phyloP scores from a whole-genome alignment of 1,284 basidiomycete genomes.

The Fomes fomentarius region DNA sequence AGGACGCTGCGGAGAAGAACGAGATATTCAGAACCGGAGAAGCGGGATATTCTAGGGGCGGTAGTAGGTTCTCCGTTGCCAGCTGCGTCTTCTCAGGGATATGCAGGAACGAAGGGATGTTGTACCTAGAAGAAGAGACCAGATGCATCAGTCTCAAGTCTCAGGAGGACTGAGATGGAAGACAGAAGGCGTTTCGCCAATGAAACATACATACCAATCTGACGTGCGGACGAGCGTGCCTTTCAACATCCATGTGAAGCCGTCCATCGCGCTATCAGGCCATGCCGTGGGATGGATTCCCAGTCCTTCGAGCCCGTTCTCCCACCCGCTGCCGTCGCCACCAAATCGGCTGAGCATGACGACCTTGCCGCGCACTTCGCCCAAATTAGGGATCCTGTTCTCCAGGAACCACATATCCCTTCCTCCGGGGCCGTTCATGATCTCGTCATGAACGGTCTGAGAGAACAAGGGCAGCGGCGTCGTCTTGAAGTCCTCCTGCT shows the following conservation, averaged over 20 bases:
- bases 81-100: conserved; percentile 79
- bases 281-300: conserved; percentile 83
- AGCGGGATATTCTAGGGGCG: conserved; percentile 40
- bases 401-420: conserved; percentile 78
- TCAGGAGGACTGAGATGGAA: not conserved
- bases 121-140: conserved; percentile 58
- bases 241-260: conserved; percentile 77
- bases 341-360: conserved; percentile 86
- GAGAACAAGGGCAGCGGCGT: conserved; percentile 60
- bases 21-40: conserved; percentile 64
- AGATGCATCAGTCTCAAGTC: not conserved
- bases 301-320: conserved; percentile 64
- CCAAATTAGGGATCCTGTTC: conserved; percentile 75
- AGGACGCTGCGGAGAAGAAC: conserved; percentile 80
- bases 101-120: conserved; percentile 71
- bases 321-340: conserved; percentile 65
- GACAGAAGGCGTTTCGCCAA: not conserved
- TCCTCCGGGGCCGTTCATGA: conserved; percentile 59
- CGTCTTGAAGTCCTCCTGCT: conserved; percentile 75
- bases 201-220: conserved; percentile 70
- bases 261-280: conserved; percentile 75
- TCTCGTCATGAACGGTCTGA: conserved; percentile 63
- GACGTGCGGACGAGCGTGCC: conserved; percentile 72
- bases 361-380: conserved; percentile 82
- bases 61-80: conserved; percentile 55